These are phyloP conservation scores for Russula abietina DNA, from an alignment of 768 basidiomycete species.

Conservation along the genomic window DNA sequence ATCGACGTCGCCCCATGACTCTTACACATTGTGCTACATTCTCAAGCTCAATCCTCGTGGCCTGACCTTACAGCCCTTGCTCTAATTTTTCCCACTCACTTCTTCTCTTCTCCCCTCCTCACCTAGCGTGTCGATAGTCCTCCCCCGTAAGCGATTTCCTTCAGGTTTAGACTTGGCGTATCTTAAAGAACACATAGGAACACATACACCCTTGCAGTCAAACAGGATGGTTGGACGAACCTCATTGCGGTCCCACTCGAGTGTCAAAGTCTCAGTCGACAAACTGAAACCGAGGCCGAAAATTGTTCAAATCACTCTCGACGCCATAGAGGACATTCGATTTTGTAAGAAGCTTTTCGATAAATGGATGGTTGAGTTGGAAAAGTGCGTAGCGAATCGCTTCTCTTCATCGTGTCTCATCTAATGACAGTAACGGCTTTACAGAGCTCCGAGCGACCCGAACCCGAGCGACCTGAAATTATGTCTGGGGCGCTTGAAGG, in stretches of 20 bases:
- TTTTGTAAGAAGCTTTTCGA: no score
- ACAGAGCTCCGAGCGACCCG: constrained; percentile 6
- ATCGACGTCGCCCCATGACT: no score
- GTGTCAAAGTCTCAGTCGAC: constrained; percentile 4
- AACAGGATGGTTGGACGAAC: neutral
- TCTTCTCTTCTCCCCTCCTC: no score
- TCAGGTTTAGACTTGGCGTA: neutral
- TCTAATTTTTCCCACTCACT: neutral
- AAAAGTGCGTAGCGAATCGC: no score
- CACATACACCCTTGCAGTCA: constrained; percentile 13
- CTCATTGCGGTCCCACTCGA: constrained; percentile 7
- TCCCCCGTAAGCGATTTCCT: constrained; percentile 12
- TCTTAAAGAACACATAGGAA: constrained; percentile 6
- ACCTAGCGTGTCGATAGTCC: constrained; percentile 11
- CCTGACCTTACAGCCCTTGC: no score
- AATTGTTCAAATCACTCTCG: no score
- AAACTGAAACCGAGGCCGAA: neutral
- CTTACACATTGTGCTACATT: no score
- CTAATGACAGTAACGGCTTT: neutral
- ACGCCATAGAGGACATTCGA: no score
- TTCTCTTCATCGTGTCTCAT: neutral
- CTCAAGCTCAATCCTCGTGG: no score
- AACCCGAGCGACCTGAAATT: constrained; percentile 2
- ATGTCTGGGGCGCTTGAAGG: constrained; percentile 1
- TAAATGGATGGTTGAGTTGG: no score